These are phyloP conservation scores for Adiantum capillusveneris DNA, from an alignment of 75 land plant species.

Conservation along the genomic window DNA sequence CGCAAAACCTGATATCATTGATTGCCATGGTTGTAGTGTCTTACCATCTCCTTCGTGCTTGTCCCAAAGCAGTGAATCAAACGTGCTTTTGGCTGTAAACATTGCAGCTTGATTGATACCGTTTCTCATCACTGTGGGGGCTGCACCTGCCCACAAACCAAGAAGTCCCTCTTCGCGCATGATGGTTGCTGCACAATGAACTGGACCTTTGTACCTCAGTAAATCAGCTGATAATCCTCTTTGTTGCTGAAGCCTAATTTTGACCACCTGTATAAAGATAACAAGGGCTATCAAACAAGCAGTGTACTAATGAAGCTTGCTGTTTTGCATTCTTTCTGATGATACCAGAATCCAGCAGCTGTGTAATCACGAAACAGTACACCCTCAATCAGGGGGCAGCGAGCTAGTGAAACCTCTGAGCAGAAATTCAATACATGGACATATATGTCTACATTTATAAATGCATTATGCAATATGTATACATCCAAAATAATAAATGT, in stretches of 20 bases:
- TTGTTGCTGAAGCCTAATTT: conserved; percentile 93
- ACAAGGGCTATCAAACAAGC: no score
- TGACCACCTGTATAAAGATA: conserved; percentile 96
- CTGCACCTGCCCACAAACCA: conserved; percentile 95
- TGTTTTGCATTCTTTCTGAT: no score
- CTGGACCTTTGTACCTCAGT: conserved; percentile 85
- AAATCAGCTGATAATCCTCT: conserved; percentile 72
- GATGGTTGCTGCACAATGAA: conserved; percentile 84
- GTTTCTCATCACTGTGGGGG: conserved; percentile 96
- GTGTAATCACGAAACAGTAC: no score
- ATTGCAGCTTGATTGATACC: conserved; percentile 97
- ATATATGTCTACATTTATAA: no score
- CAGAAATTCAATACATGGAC: no score
- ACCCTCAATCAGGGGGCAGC: no score
- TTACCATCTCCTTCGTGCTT: conserved; percentile 92
- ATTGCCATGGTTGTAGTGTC: conserved; percentile 91
- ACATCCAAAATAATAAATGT: no score
- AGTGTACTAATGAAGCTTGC: no score
- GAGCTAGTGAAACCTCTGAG: no score
- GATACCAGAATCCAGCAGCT: no score
- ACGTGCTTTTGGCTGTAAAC: conserved; percentile 90
- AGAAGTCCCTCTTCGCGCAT: conserved; percentile 80
- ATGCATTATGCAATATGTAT: no score
- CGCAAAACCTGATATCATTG: conserved; percentile 94
- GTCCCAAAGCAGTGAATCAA: conserved; percentile 73